phyloP scores from a whole-genome alignment of 2,329 filamentous ascomycete species.

The Phialocephala sp. region DNA sequence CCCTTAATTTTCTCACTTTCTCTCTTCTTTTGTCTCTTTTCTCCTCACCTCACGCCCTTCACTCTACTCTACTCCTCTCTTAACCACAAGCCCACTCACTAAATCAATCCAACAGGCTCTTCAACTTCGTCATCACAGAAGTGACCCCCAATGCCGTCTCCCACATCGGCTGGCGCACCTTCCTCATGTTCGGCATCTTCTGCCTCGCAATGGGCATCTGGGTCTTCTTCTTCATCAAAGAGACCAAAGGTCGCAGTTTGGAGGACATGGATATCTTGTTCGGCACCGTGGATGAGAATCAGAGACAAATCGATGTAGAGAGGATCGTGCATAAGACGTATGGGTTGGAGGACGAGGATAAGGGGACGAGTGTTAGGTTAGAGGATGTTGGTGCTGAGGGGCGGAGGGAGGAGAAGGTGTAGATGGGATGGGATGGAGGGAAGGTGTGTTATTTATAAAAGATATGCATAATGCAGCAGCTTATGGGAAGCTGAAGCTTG shows the following conservation, averaged over 20 bases:
- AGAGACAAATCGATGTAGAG: constrained; percentile 29
- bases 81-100: constrained; percentile 70
- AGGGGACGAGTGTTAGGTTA: constrained; percentile 6
- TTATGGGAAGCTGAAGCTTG: too few species aligned
- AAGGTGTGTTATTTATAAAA: not conserved
- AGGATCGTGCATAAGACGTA: not conserved
- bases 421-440: not conserved
- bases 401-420: not conserved
- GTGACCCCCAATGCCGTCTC: constrained; percentile 56
- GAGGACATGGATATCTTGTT: constrained; percentile 56
- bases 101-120: constrained; percentile 61
- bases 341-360: constrained; percentile 5
- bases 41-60: too few species aligned
- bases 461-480: too few species aligned
- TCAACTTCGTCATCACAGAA: constrained; percentile 48
- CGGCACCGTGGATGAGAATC: constrained; percentile 18
- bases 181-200: constrained; percentile 52
- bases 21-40: too few species aligned
- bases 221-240: constrained; percentile 38
- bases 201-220: not conserved
- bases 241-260: constrained; percentile 71
- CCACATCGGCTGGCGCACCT: constrained; percentile 52
- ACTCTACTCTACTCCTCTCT: too few species aligned
- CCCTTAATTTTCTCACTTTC: constrained; percentile 50
- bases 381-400: not conserved